Conservation (phyloP, 2,329 filamentous ascomycete species). For the Tolypocladium amazonense region DNA sequence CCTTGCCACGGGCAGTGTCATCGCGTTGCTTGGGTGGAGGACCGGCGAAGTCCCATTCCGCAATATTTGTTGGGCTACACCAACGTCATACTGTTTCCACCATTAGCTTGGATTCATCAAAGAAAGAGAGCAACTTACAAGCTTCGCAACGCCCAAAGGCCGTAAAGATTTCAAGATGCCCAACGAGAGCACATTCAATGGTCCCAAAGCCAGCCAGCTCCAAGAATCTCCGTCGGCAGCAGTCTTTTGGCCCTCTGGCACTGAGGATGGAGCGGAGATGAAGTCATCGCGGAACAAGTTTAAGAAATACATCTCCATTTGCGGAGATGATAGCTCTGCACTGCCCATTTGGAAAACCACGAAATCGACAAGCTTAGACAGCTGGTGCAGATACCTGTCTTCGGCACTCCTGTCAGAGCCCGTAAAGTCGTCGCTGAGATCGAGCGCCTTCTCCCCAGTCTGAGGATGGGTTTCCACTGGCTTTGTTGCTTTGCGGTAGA, state of each 20-base stretch:
- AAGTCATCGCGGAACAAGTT: slow-evolving; percentile 25
- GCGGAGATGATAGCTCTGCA: slow-evolving; percentile 21
- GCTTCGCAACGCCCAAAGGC: slow-evolving; percentile 18
- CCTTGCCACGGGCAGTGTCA: slow-evolving; percentile 16
- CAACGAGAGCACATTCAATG: slow-evolving; percentile 24
- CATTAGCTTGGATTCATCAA: slow-evolving; percentile 3
- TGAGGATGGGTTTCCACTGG: slow-evolving; percentile 10
- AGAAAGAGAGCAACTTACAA: slow-evolving; percentile 17
- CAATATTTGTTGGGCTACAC: slow-evolving; percentile 24
- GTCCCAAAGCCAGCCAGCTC: slow-evolving; percentile 20
- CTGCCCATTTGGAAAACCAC: slow-evolving; percentile 25
- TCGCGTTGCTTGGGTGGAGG: slow-evolving; percentile 1
- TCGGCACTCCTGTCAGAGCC: slow-evolving; percentile 15
- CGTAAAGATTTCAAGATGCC: slow-evolving; percentile 26
- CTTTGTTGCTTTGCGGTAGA: slow-evolving; percentile 31
- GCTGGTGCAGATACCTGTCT: slow-evolving; percentile 23
- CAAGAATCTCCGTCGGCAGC: slow-evolving; percentile 9
- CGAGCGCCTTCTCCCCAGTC: slow-evolving; percentile 12
- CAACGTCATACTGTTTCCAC: slow-evolving; percentile 21
- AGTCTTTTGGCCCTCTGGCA: slow-evolving; percentile 3
- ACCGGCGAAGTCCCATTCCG: slow-evolving; percentile 13
- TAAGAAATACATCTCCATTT: slow-evolving; percentile 21
- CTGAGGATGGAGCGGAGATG: slow-evolving; percentile 8
- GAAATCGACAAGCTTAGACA: slow-evolving; percentile 25
- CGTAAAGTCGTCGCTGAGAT: slow-evolving; percentile 21